Evolutionary conservation across 2,329 filamentous ascomycete species (phyloP).

Genomic region (Grosmannia huntii): DNA sequence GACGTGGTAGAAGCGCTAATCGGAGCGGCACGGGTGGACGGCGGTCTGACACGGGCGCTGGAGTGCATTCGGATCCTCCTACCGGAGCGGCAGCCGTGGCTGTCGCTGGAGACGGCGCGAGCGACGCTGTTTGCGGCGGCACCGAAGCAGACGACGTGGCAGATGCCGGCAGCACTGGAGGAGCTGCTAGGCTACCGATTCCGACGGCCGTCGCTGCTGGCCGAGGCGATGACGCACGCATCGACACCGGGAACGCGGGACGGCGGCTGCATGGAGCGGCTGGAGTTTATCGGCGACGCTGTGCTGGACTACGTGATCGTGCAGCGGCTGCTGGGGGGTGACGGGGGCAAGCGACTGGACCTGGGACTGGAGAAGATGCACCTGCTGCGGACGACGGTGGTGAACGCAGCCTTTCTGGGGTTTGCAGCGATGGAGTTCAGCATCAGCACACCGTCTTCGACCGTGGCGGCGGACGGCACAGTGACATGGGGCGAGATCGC

Average conservation of each 20-base stretch:
- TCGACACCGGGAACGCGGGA: conserved; percentile 37
- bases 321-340: not conserved
- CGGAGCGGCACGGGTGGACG: conserved; percentile 59
- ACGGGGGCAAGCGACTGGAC: not conserved
- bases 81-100: conserved; percentile 45
- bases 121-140: conserved; percentile 30
- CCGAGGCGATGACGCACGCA: conserved; percentile 71
- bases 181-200: conserved; percentile 60
- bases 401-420: conserved; percentile 69
- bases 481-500: not conserved
- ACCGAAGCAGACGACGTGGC: conserved; percentile 23
- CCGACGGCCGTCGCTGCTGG: conserved; percentile 49
- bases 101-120: conserved; percentile 27
- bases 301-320: conserved; percentile 71
- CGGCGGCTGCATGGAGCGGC: conserved; percentile 48
- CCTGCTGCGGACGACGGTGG: conserved; percentile 58
- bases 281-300: conserved; percentile 82
- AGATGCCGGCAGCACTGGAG: conserved; percentile 41
- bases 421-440: conserved; percentile 55
- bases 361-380: conserved; percentile 54
- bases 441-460: conserved; percentile 13
- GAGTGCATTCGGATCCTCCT: conserved; percentile 55
- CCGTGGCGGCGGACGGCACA: not conserved
- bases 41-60: conserved; percentile 50
- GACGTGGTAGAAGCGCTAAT: conserved; percentile 81